A percentile compares a stretch with the other conserved stretches of the same genome.
These are phyloP conservation scores for Neophaeococcomyces aloes DNA, from an alignment of 2,329 filamentous ascomycete species.

Conservation along the genomic window DNA sequence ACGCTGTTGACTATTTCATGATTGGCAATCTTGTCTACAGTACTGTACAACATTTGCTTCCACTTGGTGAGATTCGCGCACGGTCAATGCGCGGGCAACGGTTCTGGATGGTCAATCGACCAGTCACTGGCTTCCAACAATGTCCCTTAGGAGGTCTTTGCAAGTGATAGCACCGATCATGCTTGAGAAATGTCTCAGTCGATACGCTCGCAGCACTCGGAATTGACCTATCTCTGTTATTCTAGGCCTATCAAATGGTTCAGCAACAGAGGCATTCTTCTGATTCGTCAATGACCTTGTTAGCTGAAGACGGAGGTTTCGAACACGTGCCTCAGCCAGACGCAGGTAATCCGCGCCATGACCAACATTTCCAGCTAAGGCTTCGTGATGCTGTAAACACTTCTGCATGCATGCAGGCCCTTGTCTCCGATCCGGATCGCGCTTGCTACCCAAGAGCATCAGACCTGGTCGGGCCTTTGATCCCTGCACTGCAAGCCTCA, in stretches of 20 bases:
- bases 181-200: not conserved
- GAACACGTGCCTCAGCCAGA: not conserved
- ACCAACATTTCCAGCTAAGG: not conserved
- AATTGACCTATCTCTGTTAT: not conserved
- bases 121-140: too few relatives aligned
- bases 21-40: too few relatives aligned
- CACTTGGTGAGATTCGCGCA: too few relatives aligned
- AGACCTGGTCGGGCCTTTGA: not conserved
- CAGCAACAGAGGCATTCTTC: not conserved
- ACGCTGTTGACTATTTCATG: too few relatives aligned
- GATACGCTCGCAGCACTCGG: not conserved
- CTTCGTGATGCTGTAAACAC: not conserved
- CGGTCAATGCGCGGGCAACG: too few relatives aligned
- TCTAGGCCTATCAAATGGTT: not conserved
- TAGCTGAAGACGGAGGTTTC: not conserved
- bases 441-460: constrained; percentile 3
- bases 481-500: constrained; percentile 2
- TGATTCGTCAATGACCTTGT: not conserved
- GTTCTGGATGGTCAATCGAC: too few relatives aligned
- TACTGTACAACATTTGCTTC: too few relatives aligned
- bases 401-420: not conserved
- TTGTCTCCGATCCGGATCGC: not conserved
- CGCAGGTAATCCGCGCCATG: not conserved
- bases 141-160: too few relatives aligned
- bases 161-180: too few relatives aligned